Evolutionary conservation across 2,329 filamentous ascomycete genomes (phyloP).

Genomic region (Xylariales sp.): DNA sequence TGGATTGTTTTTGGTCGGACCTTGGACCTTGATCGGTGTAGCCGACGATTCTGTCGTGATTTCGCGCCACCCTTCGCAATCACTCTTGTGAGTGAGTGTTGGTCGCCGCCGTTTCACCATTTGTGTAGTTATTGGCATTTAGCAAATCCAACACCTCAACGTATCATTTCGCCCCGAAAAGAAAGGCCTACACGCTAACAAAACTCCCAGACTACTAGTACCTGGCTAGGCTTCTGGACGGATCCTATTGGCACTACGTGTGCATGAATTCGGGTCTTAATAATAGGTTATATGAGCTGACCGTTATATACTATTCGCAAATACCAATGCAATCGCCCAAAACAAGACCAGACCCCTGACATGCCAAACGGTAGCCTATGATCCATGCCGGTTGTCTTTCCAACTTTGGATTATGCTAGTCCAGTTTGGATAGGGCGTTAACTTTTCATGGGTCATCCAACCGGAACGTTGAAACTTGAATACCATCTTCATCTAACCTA

Average conservation of each 20-base stretch:
- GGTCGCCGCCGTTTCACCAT: neutral
- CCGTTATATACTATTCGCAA: neutral
- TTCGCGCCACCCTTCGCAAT: neutral
- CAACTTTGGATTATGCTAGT: neutral
- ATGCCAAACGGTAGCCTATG: neutral
- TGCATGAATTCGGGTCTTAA: neutral
- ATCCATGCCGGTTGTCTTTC: neutral
- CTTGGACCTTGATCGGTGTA: constrained; percentile 16
- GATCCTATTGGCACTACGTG: neutral
- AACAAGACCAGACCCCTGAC: neutral
- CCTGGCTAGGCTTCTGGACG: neutral
- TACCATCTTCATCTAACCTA: neutral
- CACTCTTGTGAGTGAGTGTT: neutral
- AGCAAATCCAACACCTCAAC: neutral
- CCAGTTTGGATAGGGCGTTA: neutral
- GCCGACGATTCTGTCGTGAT: constrained; percentile 27
- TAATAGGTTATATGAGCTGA: neutral
- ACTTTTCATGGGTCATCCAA: neutral
- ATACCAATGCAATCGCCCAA: neutral
- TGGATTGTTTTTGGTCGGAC: neutral
- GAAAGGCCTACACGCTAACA: constrained; percentile 2
- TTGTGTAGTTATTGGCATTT: neutral
- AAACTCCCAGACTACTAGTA: neutral
- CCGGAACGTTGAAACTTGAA: neutral
- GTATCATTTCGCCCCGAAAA: neutral